Evolutionary conservation across 345 rosid genomes (phyloP).

Genomic region (Psidium guajava): DNA sequence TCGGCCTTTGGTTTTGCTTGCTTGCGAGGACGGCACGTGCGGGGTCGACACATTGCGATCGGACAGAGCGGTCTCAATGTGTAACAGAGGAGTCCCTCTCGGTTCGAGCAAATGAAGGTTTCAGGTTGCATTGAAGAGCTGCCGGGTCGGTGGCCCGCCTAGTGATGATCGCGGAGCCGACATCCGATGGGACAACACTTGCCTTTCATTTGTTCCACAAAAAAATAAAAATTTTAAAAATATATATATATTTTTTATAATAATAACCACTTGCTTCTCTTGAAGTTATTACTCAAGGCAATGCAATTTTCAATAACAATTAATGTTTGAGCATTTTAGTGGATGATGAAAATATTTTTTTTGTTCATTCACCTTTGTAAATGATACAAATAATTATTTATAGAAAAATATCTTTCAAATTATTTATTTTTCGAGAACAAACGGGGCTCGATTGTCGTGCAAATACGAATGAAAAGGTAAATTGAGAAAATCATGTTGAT

Average conservation of each 20-base stretch:
- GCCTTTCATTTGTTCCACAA: fast-evolving
- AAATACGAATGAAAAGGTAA: not conserved
- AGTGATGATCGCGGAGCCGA: not conserved
- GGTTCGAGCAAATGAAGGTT: not conserved
- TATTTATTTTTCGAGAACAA: fast-evolving
- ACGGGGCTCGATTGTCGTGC: fast-evolving
- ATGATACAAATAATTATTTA: fast-evolving
- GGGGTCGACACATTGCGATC: not conserved
- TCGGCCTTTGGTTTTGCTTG: not conserved
- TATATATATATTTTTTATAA: not conserved
- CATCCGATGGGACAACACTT: fast-evolving
- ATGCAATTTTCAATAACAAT: not conserved
- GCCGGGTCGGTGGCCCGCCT: not conserved
- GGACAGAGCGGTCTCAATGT: not conserved
- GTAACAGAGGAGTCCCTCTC: not conserved
- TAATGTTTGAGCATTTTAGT: not conserved
- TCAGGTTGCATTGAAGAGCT: not conserved
- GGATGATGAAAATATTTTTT: fast-evolving
- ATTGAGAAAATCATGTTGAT: not conserved
- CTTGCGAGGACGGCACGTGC: not conserved
- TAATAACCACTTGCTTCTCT: fast-evolving
- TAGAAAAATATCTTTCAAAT: not conserved
- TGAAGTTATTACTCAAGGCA: not conserved
- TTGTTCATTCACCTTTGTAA: no score
- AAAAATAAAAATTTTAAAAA: fast-evolving